Conservation (phyloP, 2,329 filamentous ascomycete genomes). For the Decorospora gaudefroyi region DNA sequence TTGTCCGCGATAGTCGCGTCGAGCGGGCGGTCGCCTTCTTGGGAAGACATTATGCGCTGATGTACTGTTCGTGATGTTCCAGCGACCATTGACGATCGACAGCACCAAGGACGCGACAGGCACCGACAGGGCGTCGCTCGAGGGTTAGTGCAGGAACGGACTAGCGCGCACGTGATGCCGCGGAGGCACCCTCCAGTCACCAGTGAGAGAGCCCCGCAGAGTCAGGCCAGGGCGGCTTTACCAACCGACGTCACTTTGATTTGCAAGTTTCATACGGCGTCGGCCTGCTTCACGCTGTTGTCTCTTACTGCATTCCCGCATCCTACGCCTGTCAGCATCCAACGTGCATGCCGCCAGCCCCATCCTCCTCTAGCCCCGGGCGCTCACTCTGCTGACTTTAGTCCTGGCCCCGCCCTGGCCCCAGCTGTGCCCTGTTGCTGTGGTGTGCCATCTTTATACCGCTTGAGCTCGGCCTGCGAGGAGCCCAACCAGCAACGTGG, state of each 20-base stretch:
- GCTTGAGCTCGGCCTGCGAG: constrained; percentile 31
- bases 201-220: constrained; percentile 11
- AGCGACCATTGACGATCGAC: constrained; percentile 14
- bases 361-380: constrained; percentile 11
- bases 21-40: constrained; percentile 37
- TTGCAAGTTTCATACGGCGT: constrained; percentile 15
- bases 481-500: too few species aligned
- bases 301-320: constrained; percentile 8
- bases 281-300: constrained; percentile 8
- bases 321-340: constrained; percentile 5
- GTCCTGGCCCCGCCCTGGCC: constrained; percentile 17
- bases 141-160: constrained; percentile 20
- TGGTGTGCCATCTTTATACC: constrained; percentile 15
- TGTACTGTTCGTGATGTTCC: constrained; percentile 16
- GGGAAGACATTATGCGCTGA: constrained; percentile 39
- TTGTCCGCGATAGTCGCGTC: constrained; percentile 48
- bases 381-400: constrained; percentile 16
- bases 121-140: constrained; percentile 2
- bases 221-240: constrained; percentile 9
- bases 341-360: constrained; percentile 25
- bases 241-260: constrained; percentile 33
- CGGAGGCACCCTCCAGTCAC: constrained; percentile 7
- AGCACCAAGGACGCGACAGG: constrained; percentile 9
- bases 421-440: constrained; percentile 18
- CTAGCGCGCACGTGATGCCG: constrained; percentile 20